Base-by-base conservation (phyloP, 352 stramenopile species). In the Phytophthora citricola region DNA sequence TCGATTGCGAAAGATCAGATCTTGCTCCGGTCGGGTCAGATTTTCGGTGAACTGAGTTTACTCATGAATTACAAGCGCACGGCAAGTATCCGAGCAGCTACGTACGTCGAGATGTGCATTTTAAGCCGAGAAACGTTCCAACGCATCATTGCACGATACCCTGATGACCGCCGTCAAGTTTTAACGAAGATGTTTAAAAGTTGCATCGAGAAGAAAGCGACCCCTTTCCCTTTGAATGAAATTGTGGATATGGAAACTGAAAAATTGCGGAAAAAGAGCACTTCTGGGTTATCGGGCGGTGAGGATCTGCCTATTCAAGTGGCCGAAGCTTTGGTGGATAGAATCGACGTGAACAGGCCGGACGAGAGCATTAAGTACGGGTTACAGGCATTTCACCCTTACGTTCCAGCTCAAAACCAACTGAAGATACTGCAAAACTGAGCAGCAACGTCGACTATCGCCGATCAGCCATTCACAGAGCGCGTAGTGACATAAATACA, bases 11-110 rank as follows among this genome's bases (percentile, higher is more conserved):
- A 29, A 27, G 5, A 34, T 34, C 17, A 6, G 29, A 10, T 32
- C 29, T 32, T 32, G 29, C 29, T 62, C 2, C 11, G 45, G 10
- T 47, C 52, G 1, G 73, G 73, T 15, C 56, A 72, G 36, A 60
- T 56, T 1, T 79, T 78, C 24, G 69, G 73, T 4, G 73, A 81
- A 36, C 69, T 81, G 60, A 60, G 69, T 48, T 53, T 79, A n/a
- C 52, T 81, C 7, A 69, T 74, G 58, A 65, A 77, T 36, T 70
- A 73, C 58, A 59, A 63, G 3, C 48, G 64, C 5, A 64, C 66
- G 4, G 53, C 58, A 20, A 74, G 20, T 29, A 44, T 78, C 2
- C 66, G 61, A 44, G 64, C 70, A 1, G 8, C 44, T 1, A 71
- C 65, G 0, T 78, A 63, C 27, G 64, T 71, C 7, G 68, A 72